Base-by-base conservation (phyloP, 2,329 filamentous ascomycete genomes). In the Botrytis porri region DNA sequence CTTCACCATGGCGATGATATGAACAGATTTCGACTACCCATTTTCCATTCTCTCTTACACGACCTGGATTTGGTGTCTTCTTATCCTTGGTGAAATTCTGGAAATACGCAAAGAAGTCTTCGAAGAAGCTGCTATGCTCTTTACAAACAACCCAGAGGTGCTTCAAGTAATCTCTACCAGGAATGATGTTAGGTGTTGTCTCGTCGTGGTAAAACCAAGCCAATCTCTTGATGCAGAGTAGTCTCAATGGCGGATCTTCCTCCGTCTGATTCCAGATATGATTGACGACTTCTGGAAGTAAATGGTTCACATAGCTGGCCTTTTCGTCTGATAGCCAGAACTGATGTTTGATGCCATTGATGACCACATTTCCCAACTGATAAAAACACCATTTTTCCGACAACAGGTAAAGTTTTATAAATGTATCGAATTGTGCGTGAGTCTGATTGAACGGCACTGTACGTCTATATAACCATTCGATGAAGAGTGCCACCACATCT, bases 381-480 rank as follows among this genome's bases (percentile, higher is more conserved):
- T 35, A 16, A 35, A 69, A 8, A 37, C 64, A 72, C 8, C 73
- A 35, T 45, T 74, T 76, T 37, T 74, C 71, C 7, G 67, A 63
- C 9, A 75, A 59, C 35, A 75, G 32, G n/a, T 74, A 74, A 8
- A 75, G 62, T 20, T 72, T 71, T 60, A 37, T 60, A 7, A 60
- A 25, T 12, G 57, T 60, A 22, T 60, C 20, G 3, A 60, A 60
- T 25, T 59, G 32, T 9, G 29, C 57, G 18, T 60, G 57, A 22
- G 32, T 37, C n/a, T 25, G 32, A 20, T 37, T 20, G 18, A 18
- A 12, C 9, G 32, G 3, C 4, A 37, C 20, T 3, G 2, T 29
- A 22, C 18, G 7, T 20, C 37, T 69, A 37, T 76, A 75, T 3
- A 75, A 18, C 71, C 70, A 75, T 3, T 75, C 45, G 25, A 76